Conservation (phyloP, 1,284 basidiomycete species). For the Melampsora larici-populina region DNA sequence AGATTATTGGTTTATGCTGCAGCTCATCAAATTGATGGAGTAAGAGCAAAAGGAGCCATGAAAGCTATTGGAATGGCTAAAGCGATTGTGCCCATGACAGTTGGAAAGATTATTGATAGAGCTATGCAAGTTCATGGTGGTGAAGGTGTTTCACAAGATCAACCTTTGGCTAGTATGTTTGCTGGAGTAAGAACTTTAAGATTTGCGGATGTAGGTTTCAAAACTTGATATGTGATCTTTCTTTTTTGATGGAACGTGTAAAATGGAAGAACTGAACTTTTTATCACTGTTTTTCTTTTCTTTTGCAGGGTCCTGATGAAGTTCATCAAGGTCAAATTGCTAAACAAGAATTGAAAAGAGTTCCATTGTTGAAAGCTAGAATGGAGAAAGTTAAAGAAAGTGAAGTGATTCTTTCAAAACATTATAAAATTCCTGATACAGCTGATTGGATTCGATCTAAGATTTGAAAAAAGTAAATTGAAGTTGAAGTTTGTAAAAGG, state of each 20-base stretch:
- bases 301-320: slow-evolving; percentile 39
- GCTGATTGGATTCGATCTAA: slow-evolving; percentile 5
- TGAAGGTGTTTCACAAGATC: slow-evolving; percentile 89
- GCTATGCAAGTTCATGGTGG: slow-evolving; percentile 93
- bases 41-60: slow-evolving; percentile 85
- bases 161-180: slow-evolving; percentile 72
- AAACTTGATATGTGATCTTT: neutral
- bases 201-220: slow-evolving; percentile 72
- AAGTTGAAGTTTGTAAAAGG: too few relatives aligned
- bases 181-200: slow-evolving; percentile 79
- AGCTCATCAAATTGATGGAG: slow-evolving; percentile 88
- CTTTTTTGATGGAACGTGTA: too few relatives aligned
- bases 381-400: neutral
- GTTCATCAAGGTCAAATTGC: slow-evolving; percentile 43
- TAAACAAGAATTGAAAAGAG: slow-evolving; percentile 33
- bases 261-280: neutral
- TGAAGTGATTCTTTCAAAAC: neutral
- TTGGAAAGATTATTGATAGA: slow-evolving; percentile 79
- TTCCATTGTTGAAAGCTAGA: slow-evolving; percentile 12
- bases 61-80: slow-evolving; percentile 98
- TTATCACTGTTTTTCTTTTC: neutral
- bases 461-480: neutral
- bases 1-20: slow-evolving; percentile 85
- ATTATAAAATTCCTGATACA: neutral
- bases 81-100: slow-evolving; percentile 87